phyloP scores from a whole-genome alignment of 23 red algal species.

The Chondrus crispus region DNA sequence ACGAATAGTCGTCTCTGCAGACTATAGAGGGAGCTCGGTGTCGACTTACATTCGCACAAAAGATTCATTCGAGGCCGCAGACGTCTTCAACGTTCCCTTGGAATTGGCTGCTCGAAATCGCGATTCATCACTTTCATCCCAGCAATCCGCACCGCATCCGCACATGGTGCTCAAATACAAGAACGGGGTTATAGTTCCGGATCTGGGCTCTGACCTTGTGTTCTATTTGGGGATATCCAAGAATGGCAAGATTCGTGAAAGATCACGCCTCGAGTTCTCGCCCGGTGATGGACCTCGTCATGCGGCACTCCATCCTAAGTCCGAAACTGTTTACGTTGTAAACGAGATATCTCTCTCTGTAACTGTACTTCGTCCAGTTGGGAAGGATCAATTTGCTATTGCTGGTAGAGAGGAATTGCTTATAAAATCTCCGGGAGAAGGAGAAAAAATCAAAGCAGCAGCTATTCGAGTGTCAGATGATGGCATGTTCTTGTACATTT shows the following conservation, averaged over 20 bases:
- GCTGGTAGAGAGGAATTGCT: not conserved
- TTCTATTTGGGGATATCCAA: not conserved
- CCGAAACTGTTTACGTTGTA: constrained; percentile 26
- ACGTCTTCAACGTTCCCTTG: constrained; percentile 17
- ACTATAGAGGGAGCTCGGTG: not conserved
- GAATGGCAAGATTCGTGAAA: not conserved
- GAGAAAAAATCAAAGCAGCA: not conserved
- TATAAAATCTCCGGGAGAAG: not conserved
- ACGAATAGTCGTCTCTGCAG: not conserved
- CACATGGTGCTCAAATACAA: constrained; percentile 48
- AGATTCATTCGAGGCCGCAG: not conserved
- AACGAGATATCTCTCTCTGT: constrained; percentile 28
- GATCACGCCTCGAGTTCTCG: not conserved
- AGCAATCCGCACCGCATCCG: not conserved
- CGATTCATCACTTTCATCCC: not conserved
- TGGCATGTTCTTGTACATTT: constrained; percentile 36
- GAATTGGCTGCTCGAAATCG: constrained; percentile 12
- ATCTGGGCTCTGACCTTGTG: constrained; percentile 22
- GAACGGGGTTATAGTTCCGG: constrained; percentile 26
- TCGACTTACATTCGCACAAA: not conserved
- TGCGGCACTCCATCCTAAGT: not conserved
- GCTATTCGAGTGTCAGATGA: constrained; percentile 34
- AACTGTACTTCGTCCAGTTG: not conserved
- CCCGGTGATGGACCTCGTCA: constrained; percentile 5
- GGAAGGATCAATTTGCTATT: not conserved